phyloP scores from a whole-genome alignment of 83 land plant species.

The Picea abies region DNA sequence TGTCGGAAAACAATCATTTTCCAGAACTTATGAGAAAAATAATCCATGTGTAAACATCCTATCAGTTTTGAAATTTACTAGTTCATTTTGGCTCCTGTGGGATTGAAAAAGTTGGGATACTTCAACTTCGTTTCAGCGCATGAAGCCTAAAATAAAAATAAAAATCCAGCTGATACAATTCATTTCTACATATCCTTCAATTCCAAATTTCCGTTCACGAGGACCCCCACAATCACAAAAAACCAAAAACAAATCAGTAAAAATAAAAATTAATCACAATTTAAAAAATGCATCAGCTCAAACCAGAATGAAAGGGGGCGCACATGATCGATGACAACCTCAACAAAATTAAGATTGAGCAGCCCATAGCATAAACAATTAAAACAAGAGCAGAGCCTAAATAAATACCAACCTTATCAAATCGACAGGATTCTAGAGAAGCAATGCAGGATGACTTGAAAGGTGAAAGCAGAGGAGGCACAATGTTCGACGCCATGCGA shows the following conservation, averaged over 20 bases:
- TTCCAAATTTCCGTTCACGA: too few relatives aligned
- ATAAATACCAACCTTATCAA: slow-evolving; percentile 54
- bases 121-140: background rate
- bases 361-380: too few relatives aligned
- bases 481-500: slow-evolving; percentile 30
- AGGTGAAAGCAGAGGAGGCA: slow-evolving; percentile 20
- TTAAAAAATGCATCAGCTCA: too few relatives aligned
- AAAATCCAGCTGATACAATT: background rate
- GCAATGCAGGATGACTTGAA: slow-evolving; percentile 39
- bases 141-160: background rate
- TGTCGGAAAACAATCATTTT: too few relatives aligned
- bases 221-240: background rate
- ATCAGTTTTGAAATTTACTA: too few relatives aligned
- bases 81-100: too few relatives aligned
- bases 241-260: background rate
- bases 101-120: too few relatives aligned
- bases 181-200: background rate
- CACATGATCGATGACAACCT: too few relatives aligned
- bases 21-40: too few relatives aligned
- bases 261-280: background rate
- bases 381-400: background rate
- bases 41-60: too few relatives aligned
- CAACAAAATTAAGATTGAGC: too few relatives aligned
- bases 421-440: slow-evolving; percentile 52
- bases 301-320: too few relatives aligned